Evolutionary conservation across 371 early-diverging fungal genomes (phyloP).

Genomic region (Mortierella sp.): DNA sequence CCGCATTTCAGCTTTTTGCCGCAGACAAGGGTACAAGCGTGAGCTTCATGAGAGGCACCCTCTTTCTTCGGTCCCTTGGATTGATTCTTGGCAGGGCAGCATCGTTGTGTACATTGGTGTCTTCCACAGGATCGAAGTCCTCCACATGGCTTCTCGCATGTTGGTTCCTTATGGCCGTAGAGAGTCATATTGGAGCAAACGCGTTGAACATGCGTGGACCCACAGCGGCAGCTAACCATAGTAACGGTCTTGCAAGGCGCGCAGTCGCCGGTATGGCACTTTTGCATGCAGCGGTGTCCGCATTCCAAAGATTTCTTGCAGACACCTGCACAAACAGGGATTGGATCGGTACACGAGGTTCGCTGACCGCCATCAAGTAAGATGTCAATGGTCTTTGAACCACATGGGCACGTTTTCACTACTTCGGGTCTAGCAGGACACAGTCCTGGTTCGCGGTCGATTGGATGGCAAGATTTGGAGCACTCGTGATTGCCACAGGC

Average conservation of each 20-base stretch:
- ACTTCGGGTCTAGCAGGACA: conserved; percentile 80
- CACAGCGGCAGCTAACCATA: conserved; percentile 73
- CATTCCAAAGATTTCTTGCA: conserved; percentile 78
- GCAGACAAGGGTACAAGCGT: conserved; percentile 67
- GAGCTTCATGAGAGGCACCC: conserved; percentile 21
- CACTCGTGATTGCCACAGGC: conserved; percentile 86
- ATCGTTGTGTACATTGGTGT: conserved; percentile 67
- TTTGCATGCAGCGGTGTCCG: conserved; percentile 76
- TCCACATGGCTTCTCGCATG: conserved; percentile 73
- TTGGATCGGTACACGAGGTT: conserved; percentile 75
- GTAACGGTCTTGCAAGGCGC: conserved; percentile 68
- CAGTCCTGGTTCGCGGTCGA: conserved; percentile 55
- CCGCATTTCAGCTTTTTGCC: conserved; percentile 75
- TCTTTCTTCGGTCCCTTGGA: conserved; percentile 19
- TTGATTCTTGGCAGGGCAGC: conserved; percentile 64
- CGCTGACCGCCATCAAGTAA: conserved; percentile 58
- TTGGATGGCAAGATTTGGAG: conserved; percentile 77
- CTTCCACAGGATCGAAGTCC: conserved; percentile 72
- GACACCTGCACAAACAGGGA: conserved; percentile 77
- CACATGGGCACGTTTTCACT: conserved; percentile 87
- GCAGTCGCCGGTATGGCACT: conserved; percentile 84
- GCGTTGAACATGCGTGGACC: conserved; percentile 59
- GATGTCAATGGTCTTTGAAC: conserved; percentile 56
- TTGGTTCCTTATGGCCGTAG: conserved; percentile 55
- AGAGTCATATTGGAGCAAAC: conserved; percentile 58